phyloP scores from a whole-genome alignment of 2,329 filamentous ascomycete genomes.

The Cercospora zeae-maydis region DNA sequence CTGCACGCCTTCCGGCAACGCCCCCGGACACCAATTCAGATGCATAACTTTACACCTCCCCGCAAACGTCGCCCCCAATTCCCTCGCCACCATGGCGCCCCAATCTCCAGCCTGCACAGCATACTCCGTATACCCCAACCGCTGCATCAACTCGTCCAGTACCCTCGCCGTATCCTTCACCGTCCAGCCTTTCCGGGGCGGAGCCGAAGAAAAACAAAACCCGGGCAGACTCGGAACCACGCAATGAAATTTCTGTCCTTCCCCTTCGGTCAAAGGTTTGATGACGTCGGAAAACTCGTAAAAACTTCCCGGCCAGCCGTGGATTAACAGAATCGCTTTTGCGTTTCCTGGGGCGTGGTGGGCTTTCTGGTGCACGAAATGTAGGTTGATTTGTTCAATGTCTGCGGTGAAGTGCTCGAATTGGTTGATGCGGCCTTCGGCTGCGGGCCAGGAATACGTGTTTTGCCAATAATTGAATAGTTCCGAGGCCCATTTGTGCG shows the following conservation, averaged over 20 bases:
- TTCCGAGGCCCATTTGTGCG: constrained; percentile 36
- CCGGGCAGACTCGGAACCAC: constrained; percentile 58
- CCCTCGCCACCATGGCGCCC: constrained; percentile 42
- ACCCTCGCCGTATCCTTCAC: constrained; percentile 39
- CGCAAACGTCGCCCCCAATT: constrained; percentile 38
- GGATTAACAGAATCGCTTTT: constrained; percentile 43
- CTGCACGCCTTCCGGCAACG: constrained; percentile 34
- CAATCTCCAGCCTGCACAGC: constrained; percentile 42
- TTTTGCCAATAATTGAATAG: constrained; percentile 37
- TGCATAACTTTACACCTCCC: constrained; percentile 41
- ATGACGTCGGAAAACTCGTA: constrained; percentile 45
- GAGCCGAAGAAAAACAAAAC: constrained; percentile 47
- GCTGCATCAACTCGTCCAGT: constrained; percentile 41
- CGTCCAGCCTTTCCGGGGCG: constrained; percentile 36
- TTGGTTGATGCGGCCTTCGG: constrained; percentile 35
- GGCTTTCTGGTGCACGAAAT: constrained; percentile 41
- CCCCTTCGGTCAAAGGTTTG: constrained; percentile 32
- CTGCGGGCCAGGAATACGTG: constrained; percentile 36
- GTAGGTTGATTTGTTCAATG: constrained; percentile 38
- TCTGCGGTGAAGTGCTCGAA: constrained; percentile 37
- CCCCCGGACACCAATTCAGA: constrained; percentile 42
- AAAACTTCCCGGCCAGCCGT: constrained; percentile 48
- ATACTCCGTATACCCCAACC: constrained; percentile 42
- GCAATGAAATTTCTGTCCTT: constrained; percentile 50
- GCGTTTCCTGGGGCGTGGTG: constrained; percentile 35